Conservation (phyloP, 208 protist genomes). For the Trypanosoma avium region DNA sequence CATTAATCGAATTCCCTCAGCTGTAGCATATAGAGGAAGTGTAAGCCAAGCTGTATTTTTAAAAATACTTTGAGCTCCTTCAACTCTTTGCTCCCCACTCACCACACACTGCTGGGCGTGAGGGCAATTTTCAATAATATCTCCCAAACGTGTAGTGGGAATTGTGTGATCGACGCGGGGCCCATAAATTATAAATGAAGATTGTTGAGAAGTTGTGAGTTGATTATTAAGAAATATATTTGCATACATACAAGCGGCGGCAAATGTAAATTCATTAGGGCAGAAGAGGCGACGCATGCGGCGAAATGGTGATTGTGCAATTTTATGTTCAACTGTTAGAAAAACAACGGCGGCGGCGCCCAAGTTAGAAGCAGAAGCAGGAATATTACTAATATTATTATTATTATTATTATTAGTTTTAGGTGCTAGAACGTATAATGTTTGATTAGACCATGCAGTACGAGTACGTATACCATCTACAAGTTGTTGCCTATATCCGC, state of each 20-base stretch:
- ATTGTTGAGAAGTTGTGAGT: slow-evolving; percentile 9
- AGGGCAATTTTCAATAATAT: slow-evolving; percentile 31
- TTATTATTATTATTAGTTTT: slow-evolving; percentile 18
- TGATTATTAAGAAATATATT: slow-evolving; percentile 35
- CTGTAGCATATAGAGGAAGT: slow-evolving; percentile 38
- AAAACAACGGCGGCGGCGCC: slow-evolving; percentile 34
- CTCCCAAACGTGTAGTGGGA: slow-evolving; percentile 33
- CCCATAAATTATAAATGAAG: slow-evolving; percentile 38
- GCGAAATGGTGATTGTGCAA: slow-evolving; percentile 41
- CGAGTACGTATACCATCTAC: slow-evolving; percentile 39
- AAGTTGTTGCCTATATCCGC: slow-evolving; percentile 45
- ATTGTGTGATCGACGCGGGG: slow-evolving; percentile 44
- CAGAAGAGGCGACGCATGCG: slow-evolving; percentile 49
- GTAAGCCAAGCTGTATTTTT: slow-evolving; percentile 42
- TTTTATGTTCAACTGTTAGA: slow-evolving; percentile 49
- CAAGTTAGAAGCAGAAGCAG: background rate
- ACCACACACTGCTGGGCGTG: slow-evolving; percentile 31
- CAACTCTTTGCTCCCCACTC: slow-evolving; percentile 55
- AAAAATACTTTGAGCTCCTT: slow-evolving; percentile 41
- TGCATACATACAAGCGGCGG: slow-evolving; percentile 54
- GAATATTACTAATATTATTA: background rate
- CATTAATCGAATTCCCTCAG: slow-evolving; percentile 38
- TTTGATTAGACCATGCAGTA: slow-evolving; percentile 33
- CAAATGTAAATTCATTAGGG: slow-evolving; percentile 47
- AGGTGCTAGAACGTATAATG: slow-evolving; percentile 49